Evolutionary conservation across 2,329 filamentous ascomycete species (phyloP), one percentile per base, ranked within the genome.

Genomic region (Trichoderma koningiopsis): DNA sequence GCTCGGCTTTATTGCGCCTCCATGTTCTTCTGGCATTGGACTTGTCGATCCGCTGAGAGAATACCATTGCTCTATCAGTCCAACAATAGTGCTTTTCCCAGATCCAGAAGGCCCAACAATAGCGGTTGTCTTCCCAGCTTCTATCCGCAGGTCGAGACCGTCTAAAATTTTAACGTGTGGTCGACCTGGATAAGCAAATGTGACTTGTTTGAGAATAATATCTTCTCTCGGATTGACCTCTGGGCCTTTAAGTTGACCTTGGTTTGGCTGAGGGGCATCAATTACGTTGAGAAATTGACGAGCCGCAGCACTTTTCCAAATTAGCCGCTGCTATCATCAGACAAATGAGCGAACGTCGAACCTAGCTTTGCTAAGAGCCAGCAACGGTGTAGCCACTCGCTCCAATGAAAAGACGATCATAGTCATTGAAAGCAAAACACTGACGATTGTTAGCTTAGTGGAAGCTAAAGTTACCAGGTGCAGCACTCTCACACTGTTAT

Each of bases 361-460:
- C 47, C 47, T 49, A 2, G 47, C 47, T 49, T 49, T 49, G n/a
- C 47, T 49, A 16, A 49, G 47, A 24, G 22, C 47, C 13, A 89
- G 82, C 3, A 89, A 75, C 0, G 88, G 88, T 0, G 85, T 86
- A 0, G 87, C 85, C 31, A 87, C 83, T 24, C 85, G 83, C 73
- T 88, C 84, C 2, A 89, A 75, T 1, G 87, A 86, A 52, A 88
- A 82, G 14, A 87, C 81, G 72, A 86, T 81, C 73, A 89, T 81
- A 81, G 89, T 86, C 57, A 89, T 83, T 11, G 86, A 87, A 77
- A 88, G 84, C 52, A 88, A 75, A 0, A 88, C 85, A 24, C 79
- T 80, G 24, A 1, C 6, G 7, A 24, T 49, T 13, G 37, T 73
- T 29, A 72, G 70, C 8, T 49, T 24, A 84, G 78, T 16, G 4